A percentile compares a stretch with the other conserved stretches of the same genome.
Evolutionary conservation across 257 asterid species (phyloP).

Genomic region (Rubia yunnanensis): DNA sequence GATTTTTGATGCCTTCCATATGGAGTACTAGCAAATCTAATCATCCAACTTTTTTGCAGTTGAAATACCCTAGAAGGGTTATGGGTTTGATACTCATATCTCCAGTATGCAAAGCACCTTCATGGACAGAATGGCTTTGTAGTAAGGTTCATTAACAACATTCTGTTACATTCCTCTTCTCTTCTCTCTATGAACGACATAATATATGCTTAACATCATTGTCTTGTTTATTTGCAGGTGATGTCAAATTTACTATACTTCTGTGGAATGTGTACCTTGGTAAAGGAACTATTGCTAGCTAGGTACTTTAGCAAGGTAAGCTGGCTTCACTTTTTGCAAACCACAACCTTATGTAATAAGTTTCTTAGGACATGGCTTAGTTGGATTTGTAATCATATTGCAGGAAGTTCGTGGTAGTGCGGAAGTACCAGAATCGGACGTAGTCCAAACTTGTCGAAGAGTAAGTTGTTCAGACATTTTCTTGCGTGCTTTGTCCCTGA

Average conservation of each 20-base stretch:
- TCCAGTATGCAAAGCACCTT: constrained; percentile 88
- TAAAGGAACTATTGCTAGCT: constrained; percentile 74
- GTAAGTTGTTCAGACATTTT: constrained; percentile 33
- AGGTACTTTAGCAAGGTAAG: constrained; percentile 95
- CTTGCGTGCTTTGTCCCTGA: neutral
- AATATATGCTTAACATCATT: constrained; percentile 4
- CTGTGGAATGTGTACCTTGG: constrained; percentile 84
- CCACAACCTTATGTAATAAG: neutral
- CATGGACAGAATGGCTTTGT: constrained; percentile 97
- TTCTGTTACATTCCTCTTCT: neutral
- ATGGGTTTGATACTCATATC: constrained; percentile 92
- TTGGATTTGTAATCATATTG: neutral
- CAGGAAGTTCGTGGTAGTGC: constrained; percentile 58
- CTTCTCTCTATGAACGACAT: neutral
- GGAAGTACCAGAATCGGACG: constrained; percentile 49
- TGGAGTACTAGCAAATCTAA: constrained; percentile 10
- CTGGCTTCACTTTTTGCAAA: constrained; percentile 1
- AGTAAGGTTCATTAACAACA: constrained; percentile 52
- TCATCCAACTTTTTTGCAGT: constrained; percentile 33
- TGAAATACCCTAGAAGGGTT: constrained; percentile 62
- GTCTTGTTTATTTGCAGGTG: constrained; percentile 44
- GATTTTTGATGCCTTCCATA: neutral
- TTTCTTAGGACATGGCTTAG: neutral
- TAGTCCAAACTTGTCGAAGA: constrained; percentile 59
- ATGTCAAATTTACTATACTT: constrained; percentile 83